Evolutionary conservation across 2,329 filamentous ascomycete species (phyloP), one percentile per base, ranked within the genome.

Genomic region (Hortaea werneckii): DNA sequence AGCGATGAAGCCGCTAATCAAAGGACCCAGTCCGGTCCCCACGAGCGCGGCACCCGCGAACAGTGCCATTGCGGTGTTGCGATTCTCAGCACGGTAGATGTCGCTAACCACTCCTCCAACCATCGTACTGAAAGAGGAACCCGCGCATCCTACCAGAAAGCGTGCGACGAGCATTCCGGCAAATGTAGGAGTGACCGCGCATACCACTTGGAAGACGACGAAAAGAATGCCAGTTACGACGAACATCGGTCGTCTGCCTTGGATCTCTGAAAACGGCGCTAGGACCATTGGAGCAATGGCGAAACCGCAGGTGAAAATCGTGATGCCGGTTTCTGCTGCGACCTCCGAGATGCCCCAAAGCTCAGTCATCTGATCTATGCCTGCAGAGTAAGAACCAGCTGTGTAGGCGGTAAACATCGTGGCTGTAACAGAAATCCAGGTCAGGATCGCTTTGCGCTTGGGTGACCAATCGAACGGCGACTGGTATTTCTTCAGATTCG

Each of bases 81-180:
- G 75, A 39, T 85, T 81, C 48, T 85, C 70, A 7, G 85, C 79
- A 41, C 82, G 78, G 68, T 88, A 95, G 48, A 95, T 77, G 59
- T 95, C 89, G 42, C 84, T 83, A 37, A 95, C 83, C 4, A 95
- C 85, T 3, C 89, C 89, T n/a, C 89, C 89, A 0, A 94, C 83
- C 75, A 95, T 89, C 20, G 87, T 92, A 39, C 83, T 87, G 60
- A 94, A 94, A 0, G 77, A 80, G 41, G 82, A 87, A 5, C 79
- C 82, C 5, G 85, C 85, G n/a, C 80, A 78, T 1, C 89, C 89
- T 7, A 80, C 76, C 40, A 92, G 73, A 60, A 95, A 85, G 1
- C 89, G 78, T 0, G 81, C 77, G 2, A 88, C 66, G 0, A 94
- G 64, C 76, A 95, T 84, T 2, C 84, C 87, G 0, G 77, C 77